Percentiles rank a stretch among this genome's conserved stretches.
Evolutionary conservation across 108 stramenopile genomes (phyloP).

Genomic region (Fistulifera pelliculosa): DNA sequence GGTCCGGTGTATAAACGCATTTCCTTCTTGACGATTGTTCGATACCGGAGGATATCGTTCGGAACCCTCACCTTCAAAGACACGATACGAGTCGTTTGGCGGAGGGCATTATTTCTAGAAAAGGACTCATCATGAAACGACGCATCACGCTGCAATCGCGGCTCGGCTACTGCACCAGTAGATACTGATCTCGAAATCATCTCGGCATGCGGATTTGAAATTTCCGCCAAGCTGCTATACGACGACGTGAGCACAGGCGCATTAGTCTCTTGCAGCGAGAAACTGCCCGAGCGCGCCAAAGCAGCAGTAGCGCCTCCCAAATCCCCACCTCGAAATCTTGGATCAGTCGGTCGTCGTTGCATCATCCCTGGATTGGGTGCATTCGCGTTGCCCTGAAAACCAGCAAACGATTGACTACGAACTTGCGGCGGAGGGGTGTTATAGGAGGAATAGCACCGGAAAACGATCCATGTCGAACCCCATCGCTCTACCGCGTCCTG

Average conservation of each 20-base stretch:
- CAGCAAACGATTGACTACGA: not conserved
- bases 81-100: too few species aligned
- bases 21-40: too few species aligned
- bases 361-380: not conserved
- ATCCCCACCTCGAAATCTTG: conserved; percentile 14
- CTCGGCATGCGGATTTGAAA: conserved; percentile 6
- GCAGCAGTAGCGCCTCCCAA: not conserved
- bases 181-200: conserved; percentile 8
- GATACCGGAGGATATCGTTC: too few species aligned
- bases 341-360: conserved; percentile 28
- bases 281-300: not conserved
- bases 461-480: not conserved
- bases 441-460: not conserved
- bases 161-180: not conserved
- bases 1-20: too few species aligned
- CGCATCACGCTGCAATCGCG: not conserved
- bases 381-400: not conserved
- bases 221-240: conserved; percentile 31
- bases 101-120: too few species aligned
- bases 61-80: too few species aligned
- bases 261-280: not conserved
- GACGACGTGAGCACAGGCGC: conserved; percentile 3
- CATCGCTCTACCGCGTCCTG: not conserved
- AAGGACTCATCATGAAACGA: too few species aligned
- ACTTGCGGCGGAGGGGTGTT: not conserved